phyloP scores from a whole-genome alignment of 177 flowering plant species.

The Telopea speciosissima region DNA sequence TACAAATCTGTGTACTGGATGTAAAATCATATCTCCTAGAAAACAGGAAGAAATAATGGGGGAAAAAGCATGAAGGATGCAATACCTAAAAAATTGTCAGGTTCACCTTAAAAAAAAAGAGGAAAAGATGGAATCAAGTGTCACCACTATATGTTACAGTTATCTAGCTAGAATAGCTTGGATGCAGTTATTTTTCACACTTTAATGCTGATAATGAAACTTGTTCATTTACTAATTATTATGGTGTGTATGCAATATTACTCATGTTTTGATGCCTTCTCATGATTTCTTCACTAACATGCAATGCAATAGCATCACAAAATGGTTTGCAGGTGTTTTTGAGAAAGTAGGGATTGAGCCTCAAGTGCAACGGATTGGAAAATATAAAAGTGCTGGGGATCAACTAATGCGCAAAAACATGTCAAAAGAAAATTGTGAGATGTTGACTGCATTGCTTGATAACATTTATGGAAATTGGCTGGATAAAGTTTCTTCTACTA shows the following conservation, averaged over 20 bases:
- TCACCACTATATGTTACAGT: neutral
- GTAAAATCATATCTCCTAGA: neutral
- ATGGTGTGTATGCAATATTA: too few relatives aligned
- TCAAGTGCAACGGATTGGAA: constrained; percentile 65
- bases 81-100: neutral
- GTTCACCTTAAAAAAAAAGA: too few relatives aligned
- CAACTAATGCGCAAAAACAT: constrained; percentile 58
- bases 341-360: constrained; percentile 71
- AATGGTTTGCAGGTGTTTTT: constrained; percentile 15
- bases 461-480: constrained; percentile 65
- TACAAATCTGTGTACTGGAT: neutral
- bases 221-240: too few relatives aligned
- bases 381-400: constrained; percentile 76
- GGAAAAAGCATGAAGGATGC: neutral
- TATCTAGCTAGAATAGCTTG: neutral
- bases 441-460: constrained; percentile 62
- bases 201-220: neutral
- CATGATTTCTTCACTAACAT: neutral
- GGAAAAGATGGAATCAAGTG: too few relatives aligned
- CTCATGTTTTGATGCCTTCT: neutral
- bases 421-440: constrained; percentile 66
- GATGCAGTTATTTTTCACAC: neutral
- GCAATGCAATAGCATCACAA: neutral
- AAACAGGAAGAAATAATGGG: neutral
- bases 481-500: constrained; percentile 33